Percentiles rank a stretch among this genome's conserved stretches.
Conservation (phyloP, 1,139 yeast species). For the Pichia sp. region DNA sequence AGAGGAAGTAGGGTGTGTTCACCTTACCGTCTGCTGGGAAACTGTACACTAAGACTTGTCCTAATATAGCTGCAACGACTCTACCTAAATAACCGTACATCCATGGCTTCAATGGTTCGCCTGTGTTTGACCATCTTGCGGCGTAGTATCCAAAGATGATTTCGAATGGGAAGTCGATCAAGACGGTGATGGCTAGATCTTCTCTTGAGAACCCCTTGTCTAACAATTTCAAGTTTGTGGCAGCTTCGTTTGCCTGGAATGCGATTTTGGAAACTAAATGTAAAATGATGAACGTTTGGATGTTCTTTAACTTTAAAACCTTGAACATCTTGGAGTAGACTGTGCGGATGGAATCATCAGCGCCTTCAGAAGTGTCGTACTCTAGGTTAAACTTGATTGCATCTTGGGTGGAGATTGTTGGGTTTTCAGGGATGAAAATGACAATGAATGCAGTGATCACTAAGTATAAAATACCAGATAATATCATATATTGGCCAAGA, state of each 20-base stretch:
- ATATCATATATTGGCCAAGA: conserved; percentile 68
- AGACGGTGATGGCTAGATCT: conserved; percentile 87
- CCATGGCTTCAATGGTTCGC: conserved; percentile 81
- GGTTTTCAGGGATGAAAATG: conserved; percentile 64
- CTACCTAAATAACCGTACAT: conserved; percentile 86
- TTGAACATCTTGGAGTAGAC: conserved; percentile 73
- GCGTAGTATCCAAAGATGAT: conserved; percentile 94
- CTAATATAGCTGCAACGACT: conserved; percentile 68
- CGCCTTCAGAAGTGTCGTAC: conserved; percentile 7
- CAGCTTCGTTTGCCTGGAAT: conserved; percentile 95
- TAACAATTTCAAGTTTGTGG: conserved; percentile 86
- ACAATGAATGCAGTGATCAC: conserved; percentile 62
- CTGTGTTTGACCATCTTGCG: conserved; percentile 89
- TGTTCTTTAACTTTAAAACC: conserved; percentile 72
- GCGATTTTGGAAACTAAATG: conserved; percentile 86
- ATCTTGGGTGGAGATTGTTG: conserved; percentile 37
- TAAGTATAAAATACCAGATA: conserved; percentile 77
- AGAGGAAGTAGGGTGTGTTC: conserved; percentile 52
- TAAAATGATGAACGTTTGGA: conserved; percentile 70
- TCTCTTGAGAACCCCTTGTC: conserved; percentile 94
- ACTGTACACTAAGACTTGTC: conserved; percentile 67
- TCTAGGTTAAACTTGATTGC: conserved; percentile 17
- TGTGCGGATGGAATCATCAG: conserved; percentile 14
- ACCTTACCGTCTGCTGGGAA: conserved; percentile 66
- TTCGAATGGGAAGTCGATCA: conserved; percentile 96